Percentiles rank a stretch among this genome's conserved stretches.
Evolutionary conservation across 1,284 basidiomycete species (phyloP).

Genomic region (Irpex sp.): DNA sequence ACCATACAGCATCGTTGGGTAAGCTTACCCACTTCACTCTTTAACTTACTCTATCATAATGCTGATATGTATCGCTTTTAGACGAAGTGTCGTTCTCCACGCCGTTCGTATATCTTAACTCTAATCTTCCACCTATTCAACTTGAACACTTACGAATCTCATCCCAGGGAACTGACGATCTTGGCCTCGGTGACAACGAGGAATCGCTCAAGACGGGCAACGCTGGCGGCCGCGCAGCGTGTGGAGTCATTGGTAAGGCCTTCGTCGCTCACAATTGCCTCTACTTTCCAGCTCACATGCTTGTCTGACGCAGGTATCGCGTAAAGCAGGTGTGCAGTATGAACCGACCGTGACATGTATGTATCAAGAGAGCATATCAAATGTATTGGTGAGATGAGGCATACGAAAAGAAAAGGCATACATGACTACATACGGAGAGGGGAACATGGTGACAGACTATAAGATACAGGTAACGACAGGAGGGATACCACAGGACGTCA

Average conservation of each 20-base stretch:
- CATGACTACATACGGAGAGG: not conserved
- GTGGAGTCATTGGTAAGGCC: slow-evolving; percentile 67
- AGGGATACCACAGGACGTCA: not conserved
- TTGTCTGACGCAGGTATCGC: not conserved
- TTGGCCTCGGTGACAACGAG: slow-evolving; percentile 63
- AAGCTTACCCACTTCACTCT: slow-evolving; percentile 20
- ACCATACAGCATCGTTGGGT: slow-evolving; percentile 68
- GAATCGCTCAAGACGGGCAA: slow-evolving; percentile 75
- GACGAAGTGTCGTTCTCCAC: slow-evolving; percentile 63
- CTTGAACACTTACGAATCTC: not conserved
- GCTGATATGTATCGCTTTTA: slow-evolving; percentile 18
- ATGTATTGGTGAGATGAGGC: not conserved
- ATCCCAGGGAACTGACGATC: slow-evolving; percentile 65
- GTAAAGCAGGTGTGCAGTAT: not conserved
- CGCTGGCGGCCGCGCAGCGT: slow-evolving; percentile 68
- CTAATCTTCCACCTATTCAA: not conserved
- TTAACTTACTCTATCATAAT: not conserved
- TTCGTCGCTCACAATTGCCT: not conserved
- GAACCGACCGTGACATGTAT: not conserved
- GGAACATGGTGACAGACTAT: not conserved
- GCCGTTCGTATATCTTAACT: slow-evolving; percentile 34
- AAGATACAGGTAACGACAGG: not conserved
- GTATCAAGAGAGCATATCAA: not conserved
- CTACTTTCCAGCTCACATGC: not conserved
- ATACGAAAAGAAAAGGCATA: not conserved